Evolutionary conservation across 768 basidiomycete species (phyloP), one percentile per base, ranked within the genome.

Genomic region (Tephrocybe sp.): DNA sequence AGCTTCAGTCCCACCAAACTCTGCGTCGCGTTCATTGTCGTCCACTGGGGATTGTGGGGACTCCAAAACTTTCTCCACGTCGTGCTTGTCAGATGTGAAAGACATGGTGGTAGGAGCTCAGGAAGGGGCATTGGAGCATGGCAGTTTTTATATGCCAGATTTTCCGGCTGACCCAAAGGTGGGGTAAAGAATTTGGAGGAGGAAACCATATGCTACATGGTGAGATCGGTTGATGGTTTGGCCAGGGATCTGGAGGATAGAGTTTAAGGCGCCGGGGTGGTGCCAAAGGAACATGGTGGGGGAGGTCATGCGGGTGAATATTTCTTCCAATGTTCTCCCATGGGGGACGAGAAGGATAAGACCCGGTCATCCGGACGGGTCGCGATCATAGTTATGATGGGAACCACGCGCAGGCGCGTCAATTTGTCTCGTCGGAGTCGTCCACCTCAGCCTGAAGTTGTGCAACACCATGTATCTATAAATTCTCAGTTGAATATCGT

Each of bases 1-100:
- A 23, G 57, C 60, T 38, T 58, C 57, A 30, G 52, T 45, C 12
- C 67, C 69, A 36, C 63, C 67, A 40, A 66, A 61, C 19, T 60
- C 61, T 16, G 63, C 55, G 42, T 66, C 62, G 9, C 57, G 56
- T 21, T 61, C 57, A 29, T 58, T 50, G 9, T 52, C 40, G 22
- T 53, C 46, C 12, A 42, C 23, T 12, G 48, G 41, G 29, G 37
- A 47, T 11, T 22, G 47, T 11, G n/a, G 24, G 31, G 19, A 45
- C 3, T 47, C 45, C 16, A 21, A 12, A 24, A 21, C 27, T 24
- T 58, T 50, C 44, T 58, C 55, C 18, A 38, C 1, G 19, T 50
- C 50, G 25, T 56, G 52, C 50, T 63, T 61, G 19, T 56, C 36
- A n/a, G 52, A 58, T 23, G 31, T 53, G n/a, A 46, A 19, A 49